Evolutionary conservation across 179 eudicot genomes (phyloP), one percentile per base, ranked within the genome.

Genomic region (Gypsophila paniculata): DNA sequence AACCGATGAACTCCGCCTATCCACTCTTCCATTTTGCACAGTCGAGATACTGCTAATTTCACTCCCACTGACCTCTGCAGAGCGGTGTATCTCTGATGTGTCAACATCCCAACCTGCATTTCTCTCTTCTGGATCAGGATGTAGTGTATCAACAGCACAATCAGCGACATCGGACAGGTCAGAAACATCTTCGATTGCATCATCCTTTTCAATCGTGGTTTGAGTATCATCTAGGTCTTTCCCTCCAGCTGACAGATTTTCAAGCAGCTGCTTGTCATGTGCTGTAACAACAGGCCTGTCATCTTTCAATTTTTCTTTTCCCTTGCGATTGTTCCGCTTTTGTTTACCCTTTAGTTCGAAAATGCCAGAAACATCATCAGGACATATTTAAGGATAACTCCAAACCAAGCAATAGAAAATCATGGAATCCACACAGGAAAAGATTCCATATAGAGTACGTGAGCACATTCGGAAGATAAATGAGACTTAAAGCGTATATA

Each of bases 291-390:
- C 71, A 46, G 81, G 44, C 67, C 83, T 90, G 22, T 89, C 97
- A 81, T 83, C 90, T 82, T 80, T 85, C 69, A 71, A 85, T 76
- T 88, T 91, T 53, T 91, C 99, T 76, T 90, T 91, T 29, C 83
- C 91, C 79, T 87, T 94, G 76, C 96, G 95, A 73, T 76, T 88
- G 78, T 88, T 90, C 36, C 89, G 83, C 81, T 94, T 94, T 76
- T 87, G 94, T 75, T 92, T 92, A 26, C 79, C 91, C 98, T 90
- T 64, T 54, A 25, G 44, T 51, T 60, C 32, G 72, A 36, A 23
- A 73, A 36, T 69, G 23, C 54, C 26, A 73, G 10, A 38, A 46
- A 59, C 65, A 64, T 26, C 78, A 58, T 78, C 60, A 79, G 22
- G 22, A 57, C 13, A 48, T 36, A 18, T 77, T 52, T 19, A 72